Evolutionary conservation across 345 rosid species (phyloP), one percentile per base, ranked within the genome.

Genomic region (Arabis alpina): DNA sequence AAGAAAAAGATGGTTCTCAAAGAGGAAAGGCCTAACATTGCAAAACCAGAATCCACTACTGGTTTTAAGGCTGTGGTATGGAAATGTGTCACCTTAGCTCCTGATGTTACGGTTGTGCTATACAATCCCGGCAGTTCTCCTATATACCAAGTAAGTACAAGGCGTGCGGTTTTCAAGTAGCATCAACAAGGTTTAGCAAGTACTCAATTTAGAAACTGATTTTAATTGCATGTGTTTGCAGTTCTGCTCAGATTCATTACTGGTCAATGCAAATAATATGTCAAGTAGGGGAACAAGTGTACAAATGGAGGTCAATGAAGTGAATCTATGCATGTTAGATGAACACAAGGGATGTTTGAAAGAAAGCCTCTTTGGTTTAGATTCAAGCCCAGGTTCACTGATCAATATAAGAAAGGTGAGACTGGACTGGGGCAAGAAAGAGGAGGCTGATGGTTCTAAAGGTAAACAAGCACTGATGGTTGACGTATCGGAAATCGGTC

Each of bases 171-270:
- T 19, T 19, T 19, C 23, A 19, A 19, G 23, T 16, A 73, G 52
- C 60, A 57, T 55, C 14, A 19, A 39, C 54, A 59, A 32, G 23
- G 37, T 56, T 48, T 57, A 66, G 34, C 42, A 66, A 66, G 23
- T 45, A 34, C 32, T 37, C 27, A 60, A 34, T 16, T 13, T 66
- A 8, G 37, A 67, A 24, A 27, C 25, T 52, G 36, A 52, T 15
- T 60, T 34, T 34, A 15, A 5, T 27, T 51, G 30, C 10, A 25
- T 44, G 30, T 50, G 32, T 47, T 43, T 70, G 76, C 73, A 94
- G 99, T 89, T 83, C 8, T 84, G 86, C 76, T 86, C 87, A 56
- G 95, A 94, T 81, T 91, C 96, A 34, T 91, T 90, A 61, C 90
- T 91, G 59, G 67, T 87, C 54, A 86, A 80, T 72, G 95, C 95